Evolutionary conservation across 2,329 filamentous ascomycete genomes (phyloP).

Genomic region (Hypoxylon sp.): DNA sequence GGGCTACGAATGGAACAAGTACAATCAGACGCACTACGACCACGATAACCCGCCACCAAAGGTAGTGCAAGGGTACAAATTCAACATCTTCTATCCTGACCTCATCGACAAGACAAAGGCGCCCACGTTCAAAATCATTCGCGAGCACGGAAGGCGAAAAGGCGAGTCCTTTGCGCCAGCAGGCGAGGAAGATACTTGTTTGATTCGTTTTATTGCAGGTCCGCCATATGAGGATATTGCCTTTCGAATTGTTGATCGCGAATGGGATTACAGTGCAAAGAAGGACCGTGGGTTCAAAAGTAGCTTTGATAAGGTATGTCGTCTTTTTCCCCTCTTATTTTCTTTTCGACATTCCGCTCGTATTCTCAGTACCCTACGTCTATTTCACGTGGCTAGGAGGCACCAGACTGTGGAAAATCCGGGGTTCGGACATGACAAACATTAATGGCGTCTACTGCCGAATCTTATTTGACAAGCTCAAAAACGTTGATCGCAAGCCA

Average conservation of each 20-base stretch:
- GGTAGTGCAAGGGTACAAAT: slow-evolving; percentile 98
- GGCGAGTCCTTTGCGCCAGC: slow-evolving; percentile 94
- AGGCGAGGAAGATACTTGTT: slow-evolving; percentile 95
- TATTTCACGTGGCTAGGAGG: slow-evolving; percentile 38
- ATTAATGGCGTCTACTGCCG: slow-evolving; percentile 27
- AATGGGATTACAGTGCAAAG: slow-evolving; percentile 99
- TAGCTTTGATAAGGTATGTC: slow-evolving; percentile 93
- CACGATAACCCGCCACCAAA: slow-evolving; percentile 98
- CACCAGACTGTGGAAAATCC: slow-evolving; percentile 8
- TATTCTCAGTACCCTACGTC: slow-evolving; percentile 33
- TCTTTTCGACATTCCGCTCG: slow-evolving; percentile 9
- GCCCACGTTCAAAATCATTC: slow-evolving; percentile 95
- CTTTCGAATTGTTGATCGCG: slow-evolving; percentile 96
- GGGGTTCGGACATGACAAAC: slow-evolving; percentile 33
- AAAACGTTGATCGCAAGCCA: slow-evolving; percentile 34
- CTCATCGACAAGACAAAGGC: slow-evolving; percentile 95
- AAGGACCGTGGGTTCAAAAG: slow-evolving; percentile 94
- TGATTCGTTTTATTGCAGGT: slow-evolving; percentile 95
- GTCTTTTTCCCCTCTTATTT: slow-evolving; percentile 17
- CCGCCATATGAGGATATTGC: slow-evolving; percentile 97
- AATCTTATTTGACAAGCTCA: slow-evolving; percentile 33
- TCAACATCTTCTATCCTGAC: slow-evolving; percentile 99
- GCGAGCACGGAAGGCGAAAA: slow-evolving; percentile 88
- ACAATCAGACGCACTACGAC: slow-evolving; percentile 99
- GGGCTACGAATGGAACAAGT: slow-evolving; percentile 99